Evolutionary conservation across 441 rosid genomes (phyloP).

Genomic region (Lepidium campestre): DNA sequence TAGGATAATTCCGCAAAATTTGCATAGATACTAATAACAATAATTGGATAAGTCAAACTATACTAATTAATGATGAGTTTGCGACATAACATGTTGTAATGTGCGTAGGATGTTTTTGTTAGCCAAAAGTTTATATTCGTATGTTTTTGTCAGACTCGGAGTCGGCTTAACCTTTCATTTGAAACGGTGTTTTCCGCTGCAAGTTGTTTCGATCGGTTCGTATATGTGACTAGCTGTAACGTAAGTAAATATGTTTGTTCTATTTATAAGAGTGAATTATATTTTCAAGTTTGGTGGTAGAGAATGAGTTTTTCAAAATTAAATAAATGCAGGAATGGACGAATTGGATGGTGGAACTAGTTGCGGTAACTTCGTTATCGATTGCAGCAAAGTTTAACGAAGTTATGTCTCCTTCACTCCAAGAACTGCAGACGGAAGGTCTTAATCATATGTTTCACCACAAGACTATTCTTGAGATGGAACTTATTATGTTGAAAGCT

Average conservation of each 20-base stretch:
- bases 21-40: too few relatives aligned
- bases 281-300: not conserved
- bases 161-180: conserved; percentile 46
- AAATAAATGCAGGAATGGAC: conserved; percentile 40
- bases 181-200: conserved; percentile 59
- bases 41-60: too few relatives aligned
- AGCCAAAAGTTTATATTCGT: not conserved
- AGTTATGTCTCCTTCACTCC: conserved; percentile 34
- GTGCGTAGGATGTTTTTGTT: not conserved
- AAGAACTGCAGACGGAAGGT: conserved; percentile 65
- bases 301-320: not conserved
- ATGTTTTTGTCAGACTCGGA: conserved; percentile 36
- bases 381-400: conserved; percentile 66
- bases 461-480: conserved; percentile 53
- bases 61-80: too few relatives aligned
- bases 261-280: too few relatives aligned
- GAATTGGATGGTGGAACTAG: conserved; percentile 70
- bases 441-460: conserved; percentile 46
- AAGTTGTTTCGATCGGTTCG: conserved; percentile 65
- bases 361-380: conserved; percentile 55
- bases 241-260: conserved; percentile 38
- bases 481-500: conserved; percentile 38
- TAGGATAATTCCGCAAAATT: too few relatives aligned
- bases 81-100: too few relatives aligned
- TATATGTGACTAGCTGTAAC: conserved; percentile 43